Base-by-base conservation (phyloP, 495 filamentous ascomycete species). In the Aspergillus mulundensis region DNA sequence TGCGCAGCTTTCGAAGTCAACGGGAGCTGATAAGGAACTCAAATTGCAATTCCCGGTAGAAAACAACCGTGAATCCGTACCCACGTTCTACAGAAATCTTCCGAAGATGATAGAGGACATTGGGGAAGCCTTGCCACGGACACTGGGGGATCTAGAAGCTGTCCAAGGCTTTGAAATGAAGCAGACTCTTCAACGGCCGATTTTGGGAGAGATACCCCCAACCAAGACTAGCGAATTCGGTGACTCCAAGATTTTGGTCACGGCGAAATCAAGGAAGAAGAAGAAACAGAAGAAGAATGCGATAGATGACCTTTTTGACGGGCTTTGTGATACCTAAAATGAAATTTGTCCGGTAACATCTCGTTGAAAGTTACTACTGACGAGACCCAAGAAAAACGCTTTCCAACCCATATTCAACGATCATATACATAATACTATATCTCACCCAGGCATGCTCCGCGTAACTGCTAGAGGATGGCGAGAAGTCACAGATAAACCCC, bases 261-360 rank as follows among this genome's bases (percentile, higher is more conserved):
- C 63, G 19, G 5, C 32, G 12, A 23, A 19, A 28, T 18, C 34
- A 7, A 40, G 38, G 12, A 38, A 50, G 54, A 60, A 54, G 25
- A 61, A 53, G 51, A 78, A 69, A 57, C 76, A 77, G 52, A 76
- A 71, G 56, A 70, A 74, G 28, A 75, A 87, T 66, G 84, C 77
- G 12, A 85, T 87, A 34, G 84, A 86, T 61, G 82, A 85, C 63
- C 62, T 87, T 15, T 87, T 87, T 56, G 73, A 71, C 54, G 74
- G 77, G 32, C 58, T 87, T 62, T 79, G 30, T 84, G 65, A 66
- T 34, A 7, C 7, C 36, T 11, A 18, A 18, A 19, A 16, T 41
- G n/a, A 15, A 7, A 0, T 3, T 28, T 15, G 25, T n/a, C n/a
- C n/a, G n/a, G n/a, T n/a, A n/a, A n/a, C n/a, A n/a, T n/a, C n/a